These are phyloP conservation scores for Alloteropsis semialata DNA, from an alignment of 176 grass and related monocot species.

Conservation along the genomic window DNA sequence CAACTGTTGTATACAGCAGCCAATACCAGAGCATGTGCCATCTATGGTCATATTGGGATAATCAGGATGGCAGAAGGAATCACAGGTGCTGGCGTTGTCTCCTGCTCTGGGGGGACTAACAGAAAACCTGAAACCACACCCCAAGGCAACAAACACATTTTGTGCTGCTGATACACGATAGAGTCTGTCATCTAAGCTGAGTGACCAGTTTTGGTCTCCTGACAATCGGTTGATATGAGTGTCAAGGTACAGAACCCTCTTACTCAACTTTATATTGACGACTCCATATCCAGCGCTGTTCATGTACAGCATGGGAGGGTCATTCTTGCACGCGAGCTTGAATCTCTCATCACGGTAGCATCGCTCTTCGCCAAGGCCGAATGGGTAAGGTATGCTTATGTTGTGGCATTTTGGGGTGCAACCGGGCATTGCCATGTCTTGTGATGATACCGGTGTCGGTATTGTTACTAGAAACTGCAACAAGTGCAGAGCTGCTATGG, in stretches of 20 bases:
- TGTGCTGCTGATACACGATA: not conserved
- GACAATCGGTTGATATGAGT: not conserved
- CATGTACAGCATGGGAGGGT: not conserved
- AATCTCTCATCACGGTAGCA: not conserved
- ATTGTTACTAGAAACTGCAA: not conserved
- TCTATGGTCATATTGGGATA: not conserved
- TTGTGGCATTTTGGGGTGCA: not conserved
- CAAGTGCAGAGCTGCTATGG: not conserved
- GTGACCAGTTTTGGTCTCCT: not conserved
- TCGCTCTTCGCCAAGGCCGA: not conserved
- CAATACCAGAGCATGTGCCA: not conserved
- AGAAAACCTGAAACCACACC: not conserved
- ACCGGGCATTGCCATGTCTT: not conserved
- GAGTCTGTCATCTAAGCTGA: not conserved
- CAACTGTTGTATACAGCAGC: not conserved
- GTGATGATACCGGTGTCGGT: not conserved
- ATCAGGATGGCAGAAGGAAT: not conserved
- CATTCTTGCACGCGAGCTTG: not conserved
- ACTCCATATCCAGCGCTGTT: not conserved
- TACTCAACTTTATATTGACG: not conserved
- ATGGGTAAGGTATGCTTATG: not conserved
- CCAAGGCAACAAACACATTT: not conserved
- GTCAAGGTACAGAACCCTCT: not conserved
- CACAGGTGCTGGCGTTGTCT: not conserved
- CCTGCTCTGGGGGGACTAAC: not conserved